Conservation (phyloP, 768 basidiomycete genomes). For the Tubosaeta sp. region DNA sequence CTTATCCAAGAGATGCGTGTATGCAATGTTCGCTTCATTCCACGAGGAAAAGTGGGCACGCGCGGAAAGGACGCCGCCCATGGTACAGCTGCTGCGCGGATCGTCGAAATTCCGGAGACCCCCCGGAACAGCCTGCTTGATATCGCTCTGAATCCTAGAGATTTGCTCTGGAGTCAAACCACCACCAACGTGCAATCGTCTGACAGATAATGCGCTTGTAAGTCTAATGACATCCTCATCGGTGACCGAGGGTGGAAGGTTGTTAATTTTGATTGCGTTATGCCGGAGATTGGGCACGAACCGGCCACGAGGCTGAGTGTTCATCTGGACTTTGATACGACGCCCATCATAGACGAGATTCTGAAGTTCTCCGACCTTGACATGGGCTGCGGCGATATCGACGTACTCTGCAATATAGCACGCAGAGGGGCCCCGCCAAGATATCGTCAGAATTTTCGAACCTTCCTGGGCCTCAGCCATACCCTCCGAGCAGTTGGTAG, state of each 20-base stretch:
- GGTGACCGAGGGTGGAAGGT: slow-evolving; percentile 32
- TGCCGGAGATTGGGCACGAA: slow-evolving; percentile 23
- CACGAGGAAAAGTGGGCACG: slow-evolving; percentile 46
- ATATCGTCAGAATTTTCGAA: slow-evolving; percentile 41
- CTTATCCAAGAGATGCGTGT: slow-evolving; percentile 33
- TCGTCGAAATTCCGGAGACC: slow-evolving; percentile 26
- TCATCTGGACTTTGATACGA: slow-evolving; percentile 44
- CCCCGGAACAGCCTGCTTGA: slow-evolving; percentile 16
- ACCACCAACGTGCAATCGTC: slow-evolving; percentile 23
- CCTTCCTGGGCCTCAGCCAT: slow-evolving; percentile 37
- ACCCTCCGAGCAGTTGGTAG: slow-evolving; percentile 36
- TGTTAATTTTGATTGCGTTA: slow-evolving; percentile 40
- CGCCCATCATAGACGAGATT: slow-evolving; percentile 33
- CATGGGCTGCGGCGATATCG: slow-evolving; percentile 15
- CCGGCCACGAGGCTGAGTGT: slow-evolving; percentile 34
- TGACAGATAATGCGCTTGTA: slow-evolving; percentile 26
- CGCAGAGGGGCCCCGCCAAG: slow-evolving; percentile 47
- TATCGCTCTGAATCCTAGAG: slow-evolving; percentile 23
- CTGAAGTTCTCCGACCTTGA: slow-evolving; percentile 38
- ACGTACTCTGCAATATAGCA: slow-evolving; percentile 43
- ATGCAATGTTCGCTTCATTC: slow-evolving; percentile 43
- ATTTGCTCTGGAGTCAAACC: slow-evolving; percentile 19
- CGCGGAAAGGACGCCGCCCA: slow-evolving; percentile 32
- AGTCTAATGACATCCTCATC: slow-evolving; percentile 27
- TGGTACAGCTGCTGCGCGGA: slow-evolving; percentile 10